phyloP scores from a whole-genome alignment of 2,329 filamentous ascomycete species.

The Alternaria novae-zelandiae region DNA sequence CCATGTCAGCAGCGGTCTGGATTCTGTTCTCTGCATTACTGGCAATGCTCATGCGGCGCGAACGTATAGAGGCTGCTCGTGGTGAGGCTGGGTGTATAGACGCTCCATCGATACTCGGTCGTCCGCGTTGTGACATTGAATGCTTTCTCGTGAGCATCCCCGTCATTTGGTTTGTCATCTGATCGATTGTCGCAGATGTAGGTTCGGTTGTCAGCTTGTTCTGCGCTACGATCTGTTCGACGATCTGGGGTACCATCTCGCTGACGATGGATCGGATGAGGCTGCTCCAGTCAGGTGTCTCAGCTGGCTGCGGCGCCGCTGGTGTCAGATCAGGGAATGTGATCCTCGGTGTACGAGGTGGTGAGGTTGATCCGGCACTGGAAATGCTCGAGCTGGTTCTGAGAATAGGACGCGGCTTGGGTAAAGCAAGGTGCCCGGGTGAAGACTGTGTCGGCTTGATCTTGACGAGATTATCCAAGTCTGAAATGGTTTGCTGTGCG shows the following conservation, averaged over 20 bases:
- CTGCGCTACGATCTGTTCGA: conserved; percentile 39
- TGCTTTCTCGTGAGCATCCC: conserved; percentile 34
- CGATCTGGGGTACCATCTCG: conserved; percentile 44
- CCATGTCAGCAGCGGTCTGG: conserved; percentile 42
- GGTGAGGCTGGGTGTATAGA: conserved; percentile 17
- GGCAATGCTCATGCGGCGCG: conserved; percentile 35
- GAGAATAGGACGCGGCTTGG: conserved; percentile 9
- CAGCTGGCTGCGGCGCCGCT: conserved; percentile 2
- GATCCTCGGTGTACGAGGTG: conserved; percentile 23
- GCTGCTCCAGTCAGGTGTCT: conserved; percentile 33
- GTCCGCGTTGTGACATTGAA: conserved; percentile 32
- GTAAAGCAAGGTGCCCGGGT: conserved; percentile 1
- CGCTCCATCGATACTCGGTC: conserved; percentile 30
- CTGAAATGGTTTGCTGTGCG: conserved; percentile 31
- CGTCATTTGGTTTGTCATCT: conserved; percentile 41
- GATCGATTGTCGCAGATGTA: conserved; percentile 27
- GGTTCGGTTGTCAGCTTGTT: conserved; percentile 29
- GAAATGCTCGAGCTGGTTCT: conserved; percentile 6
- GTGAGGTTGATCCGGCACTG: conserved; percentile 18
- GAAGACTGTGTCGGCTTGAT: conserved; percentile 10
- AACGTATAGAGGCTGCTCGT: conserved; percentile 25
- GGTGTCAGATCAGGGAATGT: conserved; percentile 13
- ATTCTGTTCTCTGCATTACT: conserved; percentile 40
- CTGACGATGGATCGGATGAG: conserved; percentile 42
- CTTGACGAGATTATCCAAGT: conserved; percentile 29